Percentiles rank a stretch among this genome's conserved stretches.
Evolutionary conservation across 257 asterid species (phyloP).

Genomic region (Lithospermum erythrorhizon): DNA sequence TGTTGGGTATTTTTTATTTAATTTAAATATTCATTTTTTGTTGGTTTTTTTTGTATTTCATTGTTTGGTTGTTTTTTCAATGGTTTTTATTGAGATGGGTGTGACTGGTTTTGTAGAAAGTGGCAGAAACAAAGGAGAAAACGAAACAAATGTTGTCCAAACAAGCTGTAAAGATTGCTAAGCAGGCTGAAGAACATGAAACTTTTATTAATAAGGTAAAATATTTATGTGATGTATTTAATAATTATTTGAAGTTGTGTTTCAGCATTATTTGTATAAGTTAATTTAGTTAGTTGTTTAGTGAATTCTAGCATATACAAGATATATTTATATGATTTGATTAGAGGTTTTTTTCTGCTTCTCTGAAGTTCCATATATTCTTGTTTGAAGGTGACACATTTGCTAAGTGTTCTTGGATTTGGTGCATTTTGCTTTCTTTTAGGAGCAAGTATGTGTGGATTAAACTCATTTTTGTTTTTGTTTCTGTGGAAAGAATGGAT

Average conservation of each 20-base stretch:
- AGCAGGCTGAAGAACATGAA: conserved; percentile 94
- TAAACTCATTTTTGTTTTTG: background rate
- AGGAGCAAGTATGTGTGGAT: conserved; percentile 80
- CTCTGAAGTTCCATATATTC: conserved; percentile 6
- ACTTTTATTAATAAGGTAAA: conserved; percentile 77
- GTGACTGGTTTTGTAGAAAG: conserved; percentile 43
- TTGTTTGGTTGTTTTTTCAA: conserved; percentile 5
- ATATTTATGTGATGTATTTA: background rate
- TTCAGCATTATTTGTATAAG: too few relatives aligned
- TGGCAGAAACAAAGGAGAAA: conserved; percentile 74
- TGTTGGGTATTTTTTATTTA: background rate
- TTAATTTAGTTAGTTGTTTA: too few relatives aligned
- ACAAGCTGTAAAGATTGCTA: conserved; percentile 74
- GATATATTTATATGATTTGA: background rate
- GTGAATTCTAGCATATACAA: too few relatives aligned
- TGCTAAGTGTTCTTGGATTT: conserved; percentile 90
- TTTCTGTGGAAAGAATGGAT: too few relatives aligned
- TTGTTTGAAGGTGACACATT: conserved; percentile 65
- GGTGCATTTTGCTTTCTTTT: conserved; percentile 90
- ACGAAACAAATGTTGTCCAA: conserved; percentile 63
- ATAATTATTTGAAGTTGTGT: background rate
- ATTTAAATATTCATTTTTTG: background rate
- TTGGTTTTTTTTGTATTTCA: background rate
- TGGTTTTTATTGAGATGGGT: too few relatives aligned
- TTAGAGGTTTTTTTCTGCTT: background rate